Conservation (phyloP, 202 grass and related monocot species). For the Alloteropsis angusta region DNA sequence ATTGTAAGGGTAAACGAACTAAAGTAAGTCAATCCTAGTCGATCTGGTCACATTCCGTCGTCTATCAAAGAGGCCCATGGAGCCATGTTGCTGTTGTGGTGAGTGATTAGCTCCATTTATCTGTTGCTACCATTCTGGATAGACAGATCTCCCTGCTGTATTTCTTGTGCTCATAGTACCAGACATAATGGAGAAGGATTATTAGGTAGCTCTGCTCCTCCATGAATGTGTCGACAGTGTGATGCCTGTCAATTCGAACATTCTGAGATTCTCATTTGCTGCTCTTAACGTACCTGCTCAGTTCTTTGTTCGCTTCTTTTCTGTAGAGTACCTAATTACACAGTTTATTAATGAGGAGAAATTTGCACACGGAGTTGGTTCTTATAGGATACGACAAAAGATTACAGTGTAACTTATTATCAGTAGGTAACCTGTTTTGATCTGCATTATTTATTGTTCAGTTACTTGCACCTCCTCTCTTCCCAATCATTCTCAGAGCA, state of each 20-base stretch:
- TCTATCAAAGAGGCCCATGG: not conserved
- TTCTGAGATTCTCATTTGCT: conserved; percentile 19
- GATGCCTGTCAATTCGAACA: conserved; percentile 4
- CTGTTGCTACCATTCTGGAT: not conserved
- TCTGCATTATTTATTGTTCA: not conserved
- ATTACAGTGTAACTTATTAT: not conserved
- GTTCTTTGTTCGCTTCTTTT: not conserved
- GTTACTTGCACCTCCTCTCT: not conserved
- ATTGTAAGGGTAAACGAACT: not conserved
- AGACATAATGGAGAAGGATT: not conserved
- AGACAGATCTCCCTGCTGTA: not conserved
- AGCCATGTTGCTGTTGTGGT: not conserved
- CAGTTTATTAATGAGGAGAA: not conserved
- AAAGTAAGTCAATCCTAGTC: not conserved
- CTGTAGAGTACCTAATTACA: not conserved
- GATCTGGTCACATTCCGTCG: not conserved
- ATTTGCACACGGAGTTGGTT: no score
- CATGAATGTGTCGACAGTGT: conserved; percentile 16
- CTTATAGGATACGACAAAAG: no score
- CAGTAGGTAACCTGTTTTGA: not conserved
- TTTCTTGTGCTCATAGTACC: not conserved
- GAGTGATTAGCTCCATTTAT: not conserved
- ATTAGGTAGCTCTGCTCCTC: conserved; percentile 49
- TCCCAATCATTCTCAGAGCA: not conserved
- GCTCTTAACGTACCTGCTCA: not conserved